These are phyloP conservation scores for Stachybotrys chartarum DNA, from an alignment of 2,329 filamentous ascomycete species.

Conservation along the genomic window DNA sequence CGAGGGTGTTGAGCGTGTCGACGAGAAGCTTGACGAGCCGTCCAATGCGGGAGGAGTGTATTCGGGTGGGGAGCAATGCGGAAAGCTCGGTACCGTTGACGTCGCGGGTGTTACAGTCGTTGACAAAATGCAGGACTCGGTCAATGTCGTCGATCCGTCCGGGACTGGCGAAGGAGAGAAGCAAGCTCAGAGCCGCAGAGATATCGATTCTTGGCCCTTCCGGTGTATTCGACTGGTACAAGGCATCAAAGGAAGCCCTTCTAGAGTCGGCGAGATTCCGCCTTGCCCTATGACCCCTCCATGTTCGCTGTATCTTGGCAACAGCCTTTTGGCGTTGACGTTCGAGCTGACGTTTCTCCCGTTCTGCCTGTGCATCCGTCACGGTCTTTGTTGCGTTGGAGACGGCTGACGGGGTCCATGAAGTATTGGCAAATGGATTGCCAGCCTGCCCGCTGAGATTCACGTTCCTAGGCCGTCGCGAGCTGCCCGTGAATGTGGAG, in stretches of 20 bases:
- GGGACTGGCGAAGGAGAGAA: slow-evolving; percentile 43
- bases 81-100: slow-evolving; percentile 25
- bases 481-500: slow-evolving; percentile 82
- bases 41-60: slow-evolving; percentile 9
- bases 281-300: slow-evolving; percentile 69
- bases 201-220: slow-evolving; percentile 27
- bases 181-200: slow-evolving; percentile 35
- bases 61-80: slow-evolving; percentile 18
- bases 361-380: slow-evolving; percentile 79
- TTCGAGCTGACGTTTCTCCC: slow-evolving; percentile 72
- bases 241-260: slow-evolving; percentile 55
- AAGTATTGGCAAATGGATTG: slow-evolving; percentile 69
- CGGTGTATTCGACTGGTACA: slow-evolving; percentile 35
- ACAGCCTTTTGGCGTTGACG: slow-evolving; percentile 69
- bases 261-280: slow-evolving; percentile 47
- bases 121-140: slow-evolving; percentile 37
- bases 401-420: slow-evolving; percentile 48
- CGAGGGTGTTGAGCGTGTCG: slow-evolving; percentile 18
- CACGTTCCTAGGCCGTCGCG: slow-evolving; percentile 80
- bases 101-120: slow-evolving; percentile 31
- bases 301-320: slow-evolving; percentile 68
- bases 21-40: slow-evolving; percentile 30
- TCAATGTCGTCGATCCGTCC: slow-evolving; percentile 36
- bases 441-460: slow-evolving; percentile 81
- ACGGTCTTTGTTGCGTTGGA: slow-evolving; percentile 69